phyloP scores from a whole-genome alignment of 2,329 filamentous ascomycete genomes.

The Trichoderma cornu-damae region DNA sequence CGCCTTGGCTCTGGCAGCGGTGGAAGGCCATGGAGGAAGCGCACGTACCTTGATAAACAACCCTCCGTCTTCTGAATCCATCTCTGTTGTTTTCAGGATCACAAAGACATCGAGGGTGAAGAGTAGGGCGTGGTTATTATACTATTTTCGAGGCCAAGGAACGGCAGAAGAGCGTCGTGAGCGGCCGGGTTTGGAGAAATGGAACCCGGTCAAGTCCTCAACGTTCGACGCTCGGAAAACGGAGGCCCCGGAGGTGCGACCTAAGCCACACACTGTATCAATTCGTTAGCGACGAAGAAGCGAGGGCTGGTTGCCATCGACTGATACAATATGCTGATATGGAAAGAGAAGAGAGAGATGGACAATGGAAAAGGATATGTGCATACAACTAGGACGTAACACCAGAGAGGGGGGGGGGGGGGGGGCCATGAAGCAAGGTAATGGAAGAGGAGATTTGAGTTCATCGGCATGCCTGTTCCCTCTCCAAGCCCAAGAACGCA shows the following conservation, averaged over 20 bases:
- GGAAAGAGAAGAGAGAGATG: background rate
- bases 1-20: background rate
- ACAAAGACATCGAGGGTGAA: slow-evolving; percentile 13
- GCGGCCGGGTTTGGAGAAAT: background rate
- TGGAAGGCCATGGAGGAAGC: slow-evolving; percentile 19
- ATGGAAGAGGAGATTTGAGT: slow-evolving; percentile 1
- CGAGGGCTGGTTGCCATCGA: background rate
- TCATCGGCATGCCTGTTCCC: background rate
- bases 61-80: slow-evolving; percentile 87
- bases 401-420: background rate
- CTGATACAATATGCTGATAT: background rate
- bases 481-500: background rate
- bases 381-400: slow-evolving; percentile 9
- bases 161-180: slow-evolving; percentile 15
- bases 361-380: background rate
- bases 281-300: slow-evolving; percentile 5
- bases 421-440: background rate
- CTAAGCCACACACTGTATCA: slow-evolving; percentile 1
- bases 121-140: slow-evolving; percentile 4
- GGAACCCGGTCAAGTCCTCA: background rate
- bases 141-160: background rate
- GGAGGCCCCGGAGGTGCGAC: background rate
- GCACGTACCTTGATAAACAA: slow-evolving; percentile 72
- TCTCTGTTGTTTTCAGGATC: slow-evolving; percentile 32
- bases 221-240: background rate